phyloP scores from a whole-genome alignment of 2,329 filamentous ascomycete genomes.

The Fusarium pseudograminearum region DNA sequence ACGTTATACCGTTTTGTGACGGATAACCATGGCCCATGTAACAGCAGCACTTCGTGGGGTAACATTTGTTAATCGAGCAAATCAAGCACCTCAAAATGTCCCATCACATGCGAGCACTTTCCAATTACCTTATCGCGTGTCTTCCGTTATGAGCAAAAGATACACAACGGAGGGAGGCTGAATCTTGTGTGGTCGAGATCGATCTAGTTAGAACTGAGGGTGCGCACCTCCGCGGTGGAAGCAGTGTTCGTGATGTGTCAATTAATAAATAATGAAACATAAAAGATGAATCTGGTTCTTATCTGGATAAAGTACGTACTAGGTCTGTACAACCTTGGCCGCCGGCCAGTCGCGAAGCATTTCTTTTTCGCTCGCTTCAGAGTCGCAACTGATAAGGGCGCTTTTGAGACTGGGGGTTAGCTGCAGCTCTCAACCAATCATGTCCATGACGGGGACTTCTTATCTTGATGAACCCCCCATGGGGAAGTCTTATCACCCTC shows the following conservation, averaged over 20 bases:
- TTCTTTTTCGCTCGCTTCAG: slow-evolving; percentile 7
- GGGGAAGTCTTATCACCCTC: slow-evolving; percentile 15
- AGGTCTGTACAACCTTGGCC: not conserved
- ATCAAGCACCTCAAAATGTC: not conserved
- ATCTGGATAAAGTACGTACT: slow-evolving; percentile 16
- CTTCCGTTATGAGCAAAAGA: not conserved
- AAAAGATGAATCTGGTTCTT: not conserved
- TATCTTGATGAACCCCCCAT: slow-evolving; percentile 15
- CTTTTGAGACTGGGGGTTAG: slow-evolving; percentile 4
- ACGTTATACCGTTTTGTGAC: not conserved
- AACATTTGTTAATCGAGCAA: not conserved
- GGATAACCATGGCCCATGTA: not conserved
- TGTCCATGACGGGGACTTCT: not conserved
- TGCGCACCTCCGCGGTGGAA: slow-evolving; percentile 20
- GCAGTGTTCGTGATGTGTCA: slow-evolving; percentile 20
- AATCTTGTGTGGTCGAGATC: not conserved
- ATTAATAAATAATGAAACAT: slow-evolving; percentile 25
- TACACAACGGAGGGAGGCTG: not conserved
- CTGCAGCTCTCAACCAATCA: slow-evolving; percentile 8
- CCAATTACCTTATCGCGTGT: not conserved
- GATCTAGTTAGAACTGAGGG: not conserved
- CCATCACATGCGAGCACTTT: not conserved
- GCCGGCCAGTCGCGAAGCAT: slow-evolving; percentile 19
- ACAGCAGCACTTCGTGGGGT: not conserved
- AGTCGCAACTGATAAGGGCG: slow-evolving; percentile 21